phyloP scores from a whole-genome alignment of 2,329 filamentous ascomycete species.

The Xylariaceae sp. region DNA sequence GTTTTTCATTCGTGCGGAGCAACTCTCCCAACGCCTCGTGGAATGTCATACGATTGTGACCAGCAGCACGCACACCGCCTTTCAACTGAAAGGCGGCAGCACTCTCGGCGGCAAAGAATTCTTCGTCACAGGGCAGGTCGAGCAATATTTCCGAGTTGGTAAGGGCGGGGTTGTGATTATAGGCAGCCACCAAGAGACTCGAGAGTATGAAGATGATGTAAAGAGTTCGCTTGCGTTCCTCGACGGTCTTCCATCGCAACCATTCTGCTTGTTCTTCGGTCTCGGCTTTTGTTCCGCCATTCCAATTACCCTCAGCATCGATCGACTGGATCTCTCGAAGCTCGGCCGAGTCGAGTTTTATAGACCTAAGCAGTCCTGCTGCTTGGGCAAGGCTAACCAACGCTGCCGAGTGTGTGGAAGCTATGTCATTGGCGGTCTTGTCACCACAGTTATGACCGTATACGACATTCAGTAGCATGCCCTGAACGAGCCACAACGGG shows the following conservation, averaged over 20 bases:
- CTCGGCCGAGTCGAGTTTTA: slow-evolving; percentile 44
- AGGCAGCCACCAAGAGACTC: slow-evolving; percentile 84
- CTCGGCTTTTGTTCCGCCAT: slow-evolving; percentile 41
- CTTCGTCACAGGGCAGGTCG: slow-evolving; percentile 89
- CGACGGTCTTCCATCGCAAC: slow-evolving; percentile 82
- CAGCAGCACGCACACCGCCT: slow-evolving; percentile 68
- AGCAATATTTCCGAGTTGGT: slow-evolving; percentile 92
- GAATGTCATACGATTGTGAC: slow-evolving; percentile 73
- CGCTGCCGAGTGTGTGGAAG: slow-evolving; percentile 86
- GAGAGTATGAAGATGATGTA: slow-evolving; percentile 90
- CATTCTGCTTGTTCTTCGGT: slow-evolving; percentile 69
- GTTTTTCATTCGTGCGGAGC: slow-evolving; percentile 69
- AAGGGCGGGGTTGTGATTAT: slow-evolving; percentile 87
- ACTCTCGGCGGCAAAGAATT: slow-evolving; percentile 81
- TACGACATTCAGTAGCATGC: slow-evolving; percentile 93
- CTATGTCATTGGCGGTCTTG: slow-evolving; percentile 85
- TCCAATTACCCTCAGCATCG: slow-evolving; percentile 49
- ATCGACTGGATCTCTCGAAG: slow-evolving; percentile 57
- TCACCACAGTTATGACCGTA: slow-evolving; percentile 95
- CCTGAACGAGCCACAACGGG: slow-evolving; percentile 92
- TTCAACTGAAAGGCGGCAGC: slow-evolving; percentile 77
- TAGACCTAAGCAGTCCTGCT: slow-evolving; percentile 64
- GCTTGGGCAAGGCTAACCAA: slow-evolving; percentile 87
- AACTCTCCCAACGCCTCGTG: slow-evolving; percentile 78
- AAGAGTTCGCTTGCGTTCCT: slow-evolving; percentile 90